These are phyloP conservation scores for Xenoacremonium recifei DNA, from an alignment of 2,329 filamentous ascomycete genomes.

Conservation along the genomic window DNA sequence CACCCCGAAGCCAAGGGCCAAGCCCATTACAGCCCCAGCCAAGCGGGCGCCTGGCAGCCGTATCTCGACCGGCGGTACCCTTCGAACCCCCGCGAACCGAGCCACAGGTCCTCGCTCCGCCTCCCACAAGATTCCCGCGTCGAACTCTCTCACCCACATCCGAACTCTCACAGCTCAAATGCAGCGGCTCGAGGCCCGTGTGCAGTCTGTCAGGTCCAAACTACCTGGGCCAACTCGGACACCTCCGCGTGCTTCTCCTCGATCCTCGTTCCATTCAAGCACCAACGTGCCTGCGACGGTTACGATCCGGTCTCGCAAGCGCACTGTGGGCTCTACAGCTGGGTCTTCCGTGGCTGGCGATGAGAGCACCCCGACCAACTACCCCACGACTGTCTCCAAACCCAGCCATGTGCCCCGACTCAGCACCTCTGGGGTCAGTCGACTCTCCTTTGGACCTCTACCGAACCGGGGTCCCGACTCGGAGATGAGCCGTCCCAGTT, in stretches of 20 bases:
- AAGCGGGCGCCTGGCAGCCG: constrained; percentile 37
- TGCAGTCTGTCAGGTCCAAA: constrained; percentile 88
- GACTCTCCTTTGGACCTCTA: constrained; percentile 62
- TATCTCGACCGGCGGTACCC: constrained; percentile 45
- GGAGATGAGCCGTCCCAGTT: constrained; percentile 62
- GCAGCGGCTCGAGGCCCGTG: constrained; percentile 91
- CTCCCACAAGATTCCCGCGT: constrained; percentile 52
- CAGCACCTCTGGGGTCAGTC: constrained; percentile 60
- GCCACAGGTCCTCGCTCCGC: constrained; percentile 56
- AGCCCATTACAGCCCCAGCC: constrained; percentile 35
- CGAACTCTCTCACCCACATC: constrained; percentile 84
- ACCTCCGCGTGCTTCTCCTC: constrained; percentile 78
- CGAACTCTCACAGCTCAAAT: constrained; percentile 93
- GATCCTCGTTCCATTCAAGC: constrained; percentile 43
- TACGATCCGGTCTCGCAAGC: constrained; percentile 68
- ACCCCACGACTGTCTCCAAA: constrained; percentile 35
- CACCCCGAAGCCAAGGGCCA: constrained; percentile 58
- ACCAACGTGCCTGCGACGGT: constrained; percentile 53
- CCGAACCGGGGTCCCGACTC: constrained; percentile 53
- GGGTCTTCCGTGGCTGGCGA: constrained; percentile 48
- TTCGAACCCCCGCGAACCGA: constrained; percentile 45
- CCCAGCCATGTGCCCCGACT: constrained; percentile 56
- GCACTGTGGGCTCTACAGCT: constrained; percentile 56
- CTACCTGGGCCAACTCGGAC: constrained; percentile 78
- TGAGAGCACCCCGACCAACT: constrained; percentile 48